Base-by-base conservation (phyloP, 345 rosid species). In the Citrus cavaleriei region DNA sequence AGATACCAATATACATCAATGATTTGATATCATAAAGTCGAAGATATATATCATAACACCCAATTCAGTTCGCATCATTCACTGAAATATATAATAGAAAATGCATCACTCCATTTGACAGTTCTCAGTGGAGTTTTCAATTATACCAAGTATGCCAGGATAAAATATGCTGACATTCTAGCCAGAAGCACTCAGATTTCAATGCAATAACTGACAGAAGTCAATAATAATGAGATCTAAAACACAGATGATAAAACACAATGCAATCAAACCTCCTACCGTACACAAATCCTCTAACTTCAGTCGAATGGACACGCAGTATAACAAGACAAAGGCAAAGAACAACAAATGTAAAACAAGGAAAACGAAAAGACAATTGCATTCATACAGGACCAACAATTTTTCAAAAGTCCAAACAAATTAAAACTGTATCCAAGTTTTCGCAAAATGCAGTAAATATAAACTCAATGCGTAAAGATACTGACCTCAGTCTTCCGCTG, bases 401-500 rank as follows among this genome's bases (percentile, higher is more conserved):
- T 58, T 24, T 18, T 34, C 57, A 57, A 1, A 34, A 57, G 34
- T 58, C 32, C 30, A 73, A 60, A 60, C 24, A 35, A 60, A 49
- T 37, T 60, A n/a, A 38, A 18, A 73, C 12, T 21, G 27, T 35
- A 57, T 24, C 27, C 25, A 24, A 60, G 16, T 59, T 38, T 25
- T n/a, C 0, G 28, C 57, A 25, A 73, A 60, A 58, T 58, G 30
- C 6, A 28, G 32, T 14, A 35, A 66, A 64, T 32, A 5, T 19
- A 65, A 60, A 51, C 68, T 46, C 35, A 68, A 62, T 19, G 51
- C 55, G 35, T 62, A 19, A 28, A 66, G 78, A 64, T 27, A 83
- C 92, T 25, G 63, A 95, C 98, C 98, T 95, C 99, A 66, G 97
- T 91, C 88, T 87, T 95, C 32, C 99, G 87, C 83, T 81, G 95